Conservation (phyloP, 495 filamentous ascomycete genomes). For the Hypoxylon trugodes region DNA sequence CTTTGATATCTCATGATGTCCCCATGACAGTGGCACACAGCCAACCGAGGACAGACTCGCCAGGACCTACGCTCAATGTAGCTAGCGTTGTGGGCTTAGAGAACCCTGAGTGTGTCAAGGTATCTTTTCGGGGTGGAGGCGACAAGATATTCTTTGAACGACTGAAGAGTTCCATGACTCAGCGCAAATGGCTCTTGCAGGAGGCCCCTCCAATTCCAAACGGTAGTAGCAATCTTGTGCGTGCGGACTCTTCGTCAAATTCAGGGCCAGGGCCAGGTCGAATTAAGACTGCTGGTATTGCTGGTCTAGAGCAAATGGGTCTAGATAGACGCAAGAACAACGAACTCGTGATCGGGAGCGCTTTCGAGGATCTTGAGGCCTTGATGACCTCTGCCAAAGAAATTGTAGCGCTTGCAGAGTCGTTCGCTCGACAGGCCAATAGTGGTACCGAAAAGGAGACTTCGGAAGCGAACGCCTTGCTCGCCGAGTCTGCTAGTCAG, state of each 20-base stretch:
- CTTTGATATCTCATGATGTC: constrained; percentile 68
- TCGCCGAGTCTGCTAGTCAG: constrained; percentile 84
- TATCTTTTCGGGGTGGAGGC: constrained; percentile 90
- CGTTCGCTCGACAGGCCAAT: constrained; percentile 75
- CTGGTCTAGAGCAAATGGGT: constrained; percentile 85
- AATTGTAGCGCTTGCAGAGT: constrained; percentile 91
- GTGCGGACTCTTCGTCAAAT: constrained; percentile 51
- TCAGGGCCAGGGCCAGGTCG: constrained; percentile 43
- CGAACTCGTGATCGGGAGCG: constrained; percentile 88
- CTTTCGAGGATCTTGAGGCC: constrained; percentile 96
- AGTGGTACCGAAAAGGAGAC: constrained; percentile 61
- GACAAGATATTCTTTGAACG: constrained; percentile 91
- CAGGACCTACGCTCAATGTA: constrained; percentile 70
- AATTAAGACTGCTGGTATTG: constrained; percentile 82
- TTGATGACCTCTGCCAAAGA: constrained; percentile 97
- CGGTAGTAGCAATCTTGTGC: constrained; percentile 70
- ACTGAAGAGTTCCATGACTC: constrained; percentile 84
- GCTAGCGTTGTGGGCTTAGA: constrained; percentile 58
- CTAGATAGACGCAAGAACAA: constrained; percentile 88
- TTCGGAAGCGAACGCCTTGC: constrained; percentile 72
- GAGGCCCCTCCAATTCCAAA: constrained; percentile 89
- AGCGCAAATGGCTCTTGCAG: constrained; percentile 95
- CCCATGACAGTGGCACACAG: constrained; percentile 50
- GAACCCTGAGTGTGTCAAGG: constrained; percentile 78
- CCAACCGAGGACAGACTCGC: constrained; percentile 71